A percentile compares a stretch with the other conserved stretches of the same genome.
Evolutionary conservation across 1,139 yeast species (phyloP).

Genomic region (Sugiyamaella xylanicola): DNA sequence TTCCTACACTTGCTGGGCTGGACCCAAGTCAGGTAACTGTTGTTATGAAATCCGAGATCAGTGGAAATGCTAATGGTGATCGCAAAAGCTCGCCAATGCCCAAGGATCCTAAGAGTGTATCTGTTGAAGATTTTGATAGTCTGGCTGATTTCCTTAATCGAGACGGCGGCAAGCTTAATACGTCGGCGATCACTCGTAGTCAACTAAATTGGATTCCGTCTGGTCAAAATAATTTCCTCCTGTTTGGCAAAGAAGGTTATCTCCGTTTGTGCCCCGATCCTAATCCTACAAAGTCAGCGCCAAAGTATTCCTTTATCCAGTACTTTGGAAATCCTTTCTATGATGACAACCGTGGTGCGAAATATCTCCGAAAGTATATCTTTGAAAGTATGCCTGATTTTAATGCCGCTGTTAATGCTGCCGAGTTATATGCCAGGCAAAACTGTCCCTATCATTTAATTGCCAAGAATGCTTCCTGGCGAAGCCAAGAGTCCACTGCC

Average conservation of each 20-base stretch:
- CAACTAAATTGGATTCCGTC: slow-evolving; percentile 30
- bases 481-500: slow-evolving; percentile 24
- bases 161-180: neutral
- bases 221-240: slow-evolving; percentile 25
- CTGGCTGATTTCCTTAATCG: slow-evolving; percentile 24
- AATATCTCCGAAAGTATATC: slow-evolving; percentile 9
- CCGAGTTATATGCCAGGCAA: slow-evolving; percentile 29
- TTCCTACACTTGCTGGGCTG: slow-evolving; percentile 62
- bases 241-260: slow-evolving; percentile 26
- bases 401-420: slow-evolving; percentile 31
- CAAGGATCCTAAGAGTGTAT: slow-evolving; percentile 22
- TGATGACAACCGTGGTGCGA: slow-evolving; percentile 15
- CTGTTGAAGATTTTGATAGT: slow-evolving; percentile 28
- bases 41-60: slow-evolving; percentile 3
- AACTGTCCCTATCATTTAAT: slow-evolving; percentile 24
- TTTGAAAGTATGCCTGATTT: slow-evolving; percentile 17
- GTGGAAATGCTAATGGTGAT: neutral
- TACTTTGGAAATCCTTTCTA: slow-evolving; percentile 22
- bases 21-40: slow-evolving; percentile 39
- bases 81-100: neutral
- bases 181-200: slow-evolving; percentile 17
- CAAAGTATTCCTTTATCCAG: slow-evolving; percentile 21
- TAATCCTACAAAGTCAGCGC: slow-evolving; percentile 4
- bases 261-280: slow-evolving; percentile 25
- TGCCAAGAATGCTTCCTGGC: slow-evolving; percentile 32